Evolutionary conservation across 345 rosid species (phyloP).

Genomic region (Clarkia xantiana): DNA sequence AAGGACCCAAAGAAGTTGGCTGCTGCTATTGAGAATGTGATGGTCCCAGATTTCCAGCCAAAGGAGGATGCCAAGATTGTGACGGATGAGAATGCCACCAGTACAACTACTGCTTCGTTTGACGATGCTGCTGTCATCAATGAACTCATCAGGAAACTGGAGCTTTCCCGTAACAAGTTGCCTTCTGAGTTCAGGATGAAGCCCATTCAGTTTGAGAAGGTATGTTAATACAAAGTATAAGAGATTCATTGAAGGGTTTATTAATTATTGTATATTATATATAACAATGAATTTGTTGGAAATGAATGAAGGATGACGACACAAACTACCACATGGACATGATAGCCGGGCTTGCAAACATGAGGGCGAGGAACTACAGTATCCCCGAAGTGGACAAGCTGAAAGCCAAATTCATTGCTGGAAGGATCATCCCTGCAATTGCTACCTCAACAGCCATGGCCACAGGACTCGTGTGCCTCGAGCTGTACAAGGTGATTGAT

Average conservation of each 20-base stretch:
- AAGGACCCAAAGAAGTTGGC: conserved; percentile 43
- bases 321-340: conserved; percentile 97
- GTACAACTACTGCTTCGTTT: conserved; percentile 50
- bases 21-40: conserved; percentile 62
- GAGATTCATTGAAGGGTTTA: too few species aligned
- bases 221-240: conserved; percentile 5
- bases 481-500: conserved; percentile 81
- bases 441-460: conserved; percentile 99
- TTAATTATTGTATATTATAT: not conserved
- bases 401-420: conserved; percentile 96
- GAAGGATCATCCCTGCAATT: conserved; percentile 97
- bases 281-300: not conserved
- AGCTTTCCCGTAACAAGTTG: conserved; percentile 44
- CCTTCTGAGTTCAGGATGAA: conserved; percentile 61
- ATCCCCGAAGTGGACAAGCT: conserved; percentile 96
- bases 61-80: conserved; percentile 63
- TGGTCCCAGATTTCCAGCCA: conserved; percentile 84
- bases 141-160: conserved; percentile 50
- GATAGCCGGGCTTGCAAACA: conserved; percentile 94
- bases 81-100: conserved; percentile 91
- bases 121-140: conserved; percentile 75
- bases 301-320: conserved; percentile 68
- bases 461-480: conserved; percentile 88
- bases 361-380: conserved; percentile 98
- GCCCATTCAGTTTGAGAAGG: conserved; percentile 98